A percentile compares a stretch with the other conserved stretches of the same genome.
phyloP scores from a whole-genome alignment of 805 yeast species.

The Lipomyces sp. region DNA sequence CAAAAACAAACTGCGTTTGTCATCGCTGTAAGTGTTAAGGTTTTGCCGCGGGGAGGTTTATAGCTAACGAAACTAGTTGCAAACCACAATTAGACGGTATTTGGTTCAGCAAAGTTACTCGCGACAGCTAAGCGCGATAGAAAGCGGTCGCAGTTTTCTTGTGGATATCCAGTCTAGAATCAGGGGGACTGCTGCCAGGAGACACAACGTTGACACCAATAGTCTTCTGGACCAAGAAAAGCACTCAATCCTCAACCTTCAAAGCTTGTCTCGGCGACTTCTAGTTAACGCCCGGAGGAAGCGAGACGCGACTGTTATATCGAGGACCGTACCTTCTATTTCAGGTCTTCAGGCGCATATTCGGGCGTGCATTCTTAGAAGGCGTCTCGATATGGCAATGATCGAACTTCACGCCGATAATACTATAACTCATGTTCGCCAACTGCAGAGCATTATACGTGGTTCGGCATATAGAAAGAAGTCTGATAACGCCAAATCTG shows the following conservation, averaged over 20 bases:
- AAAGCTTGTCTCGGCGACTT: slow-evolving; percentile 47
- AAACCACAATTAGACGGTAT: slow-evolving; percentile 18
- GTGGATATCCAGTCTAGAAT: slow-evolving; percentile 42
- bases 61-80: slow-evolving; percentile 11
- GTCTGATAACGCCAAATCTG: not conserved
- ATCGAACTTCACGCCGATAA: slow-evolving; percentile 7
- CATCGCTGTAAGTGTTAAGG: not conserved
- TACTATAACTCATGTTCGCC: slow-evolving; percentile 34
- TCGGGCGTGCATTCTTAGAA: slow-evolving; percentile 46
- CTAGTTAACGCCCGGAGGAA: slow-evolving; percentile 42
- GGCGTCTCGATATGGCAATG: slow-evolving; percentile 24
- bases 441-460: slow-evolving; percentile 51
- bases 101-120: slow-evolving; percentile 35
- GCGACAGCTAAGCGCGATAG: slow-evolving; percentile 42
- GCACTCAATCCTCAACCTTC: slow-evolving; percentile 42
- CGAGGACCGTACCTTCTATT: slow-evolving; percentile 42
- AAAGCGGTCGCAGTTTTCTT: slow-evolving; percentile 31
- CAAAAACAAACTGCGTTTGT: not conserved
- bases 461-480: slow-evolving; percentile 25
- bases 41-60: not conserved
- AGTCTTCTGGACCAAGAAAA: slow-evolving; percentile 15
- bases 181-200: slow-evolving; percentile 52
- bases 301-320: slow-evolving; percentile 43
- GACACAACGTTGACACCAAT: slow-evolving; percentile 11
- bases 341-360: slow-evolving; percentile 44